These are phyloP conservation scores for Paspalum notatum DNA, from an alignment of 176 grass and related monocot genomes.

Conservation along the genomic window DNA sequence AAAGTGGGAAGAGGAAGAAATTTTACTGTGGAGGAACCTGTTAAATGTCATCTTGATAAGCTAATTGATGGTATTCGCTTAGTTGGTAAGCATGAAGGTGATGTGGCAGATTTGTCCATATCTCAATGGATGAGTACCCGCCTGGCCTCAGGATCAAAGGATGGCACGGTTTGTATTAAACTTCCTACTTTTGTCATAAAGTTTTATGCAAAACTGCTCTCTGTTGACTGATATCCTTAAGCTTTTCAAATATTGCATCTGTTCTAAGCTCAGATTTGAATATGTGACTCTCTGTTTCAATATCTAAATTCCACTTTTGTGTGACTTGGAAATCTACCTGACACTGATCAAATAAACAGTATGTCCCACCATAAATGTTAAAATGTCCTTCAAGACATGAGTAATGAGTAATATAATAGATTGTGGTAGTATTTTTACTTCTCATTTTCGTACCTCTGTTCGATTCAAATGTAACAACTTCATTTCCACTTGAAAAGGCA, in stretches of 20 bases:
- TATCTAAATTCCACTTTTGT: not conserved
- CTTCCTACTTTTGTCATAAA: not conserved
- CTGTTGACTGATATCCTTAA: not conserved
- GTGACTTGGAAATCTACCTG: not conserved
- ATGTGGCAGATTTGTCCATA: conserved; percentile 91
- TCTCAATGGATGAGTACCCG: conserved; percentile 99
- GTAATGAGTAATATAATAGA: conserved; percentile 6
- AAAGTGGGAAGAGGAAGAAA: conserved; percentile 86
- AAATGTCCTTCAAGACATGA: not conserved
- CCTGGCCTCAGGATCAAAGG: conserved; percentile 91
- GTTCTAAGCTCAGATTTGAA: conserved; percentile 18
- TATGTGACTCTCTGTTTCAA: not conserved
- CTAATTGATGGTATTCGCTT: conserved; percentile 75
- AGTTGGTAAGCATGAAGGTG: conserved; percentile 88
- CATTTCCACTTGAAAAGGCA: conserved; percentile 9
- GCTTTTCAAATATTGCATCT: not conserved
- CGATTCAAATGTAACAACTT: not conserved
- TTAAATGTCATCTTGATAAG: conserved; percentile 85
- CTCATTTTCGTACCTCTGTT: not conserved
- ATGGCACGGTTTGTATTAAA: conserved; percentile 83
- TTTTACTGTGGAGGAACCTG: conserved; percentile 74
- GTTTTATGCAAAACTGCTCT: conserved; percentile 16
- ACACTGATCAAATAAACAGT: not conserved
- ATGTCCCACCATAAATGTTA: not conserved
- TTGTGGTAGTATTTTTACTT: not conserved